Evolutionary conservation across 345 rosid genomes (phyloP).

Genomic region (Abelmoschus esculentus): DNA sequence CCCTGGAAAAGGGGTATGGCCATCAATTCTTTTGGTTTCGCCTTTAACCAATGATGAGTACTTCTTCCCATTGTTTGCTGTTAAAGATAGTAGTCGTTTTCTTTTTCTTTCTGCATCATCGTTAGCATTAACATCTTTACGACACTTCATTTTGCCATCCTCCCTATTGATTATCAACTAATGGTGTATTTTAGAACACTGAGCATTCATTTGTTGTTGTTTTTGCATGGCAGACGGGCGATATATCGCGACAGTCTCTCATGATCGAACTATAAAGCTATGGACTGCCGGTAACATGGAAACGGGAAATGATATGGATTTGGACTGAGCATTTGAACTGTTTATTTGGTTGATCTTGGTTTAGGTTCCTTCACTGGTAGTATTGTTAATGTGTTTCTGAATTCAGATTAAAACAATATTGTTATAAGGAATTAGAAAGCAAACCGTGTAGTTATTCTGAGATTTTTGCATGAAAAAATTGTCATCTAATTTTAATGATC

Average conservation of each 20-base stretch:
- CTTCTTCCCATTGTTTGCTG: background rate
- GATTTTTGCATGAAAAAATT: too few species aligned
- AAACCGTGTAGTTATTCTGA: too few species aligned
- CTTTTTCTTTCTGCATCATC: background rate
- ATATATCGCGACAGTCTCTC: constrained; percentile 14
- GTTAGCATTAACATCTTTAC: background rate
- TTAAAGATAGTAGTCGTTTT: background rate
- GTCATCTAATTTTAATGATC: too few species aligned
- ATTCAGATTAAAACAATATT: background rate
- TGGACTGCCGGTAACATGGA: constrained; percentile 6
- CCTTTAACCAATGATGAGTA: background rate
- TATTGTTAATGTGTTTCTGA: too few species aligned
- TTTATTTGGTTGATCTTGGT: background rate
- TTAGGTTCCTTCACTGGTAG: background rate
- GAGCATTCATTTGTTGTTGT: background rate
- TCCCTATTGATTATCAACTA: background rate
- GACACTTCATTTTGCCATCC: background rate
- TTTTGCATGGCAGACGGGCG: constrained; percentile 7
- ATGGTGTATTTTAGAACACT: background rate
- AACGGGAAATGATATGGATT: constrained; percentile 11
- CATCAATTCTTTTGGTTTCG: background rate
- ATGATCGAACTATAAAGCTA: constrained; percentile 19
- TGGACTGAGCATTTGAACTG: background rate
- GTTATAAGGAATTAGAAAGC: background rate
- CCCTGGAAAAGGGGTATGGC: background rate